These are phyloP conservation scores for Exsudoporus floridanus DNA, from an alignment of 1,284 basidiomycete genomes.

Conservation along the genomic window DNA sequence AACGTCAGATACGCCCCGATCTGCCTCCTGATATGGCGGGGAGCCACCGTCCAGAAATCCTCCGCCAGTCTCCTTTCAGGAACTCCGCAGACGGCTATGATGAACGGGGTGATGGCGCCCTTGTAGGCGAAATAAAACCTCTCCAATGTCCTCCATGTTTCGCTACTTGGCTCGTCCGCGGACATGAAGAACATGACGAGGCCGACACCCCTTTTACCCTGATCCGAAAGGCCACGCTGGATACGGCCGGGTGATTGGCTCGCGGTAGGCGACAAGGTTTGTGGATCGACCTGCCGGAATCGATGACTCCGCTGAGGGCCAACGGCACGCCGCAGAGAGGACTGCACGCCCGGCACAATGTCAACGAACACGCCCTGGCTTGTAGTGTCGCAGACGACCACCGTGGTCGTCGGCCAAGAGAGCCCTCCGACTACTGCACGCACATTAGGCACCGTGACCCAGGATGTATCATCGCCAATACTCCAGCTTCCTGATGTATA, in stretches of 20 bases:
- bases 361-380: slow-evolving; percentile 5
- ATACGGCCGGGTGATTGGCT: slow-evolving; percentile 2
- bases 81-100: slow-evolving; percentile 22
- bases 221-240: neutral
- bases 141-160: slow-evolving; percentile 18
- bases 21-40: slow-evolving; percentile 10
- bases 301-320: slow-evolving; percentile 9
- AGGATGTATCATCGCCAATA: slow-evolving; percentile 12
- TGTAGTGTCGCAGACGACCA: slow-evolving; percentile 23
- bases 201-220: slow-evolving; percentile 2
- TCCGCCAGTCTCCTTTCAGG: slow-evolving; percentile 13
- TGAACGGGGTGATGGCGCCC: slow-evolving; percentile 18
- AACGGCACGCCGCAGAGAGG: slow-evolving; percentile 2
- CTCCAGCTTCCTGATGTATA: slow-evolving; percentile 15
- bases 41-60: slow-evolving; percentile 20
- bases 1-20: slow-evolving; percentile 15
- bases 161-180: neutral
- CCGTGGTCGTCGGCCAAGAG: slow-evolving; percentile 25
- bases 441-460: slow-evolving; percentile 21
- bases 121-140: slow-evolving; percentile 18
- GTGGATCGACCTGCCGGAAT: slow-evolving; percentile 23
- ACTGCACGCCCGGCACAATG: slow-evolving; percentile 11
- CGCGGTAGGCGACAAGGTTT: neutral
- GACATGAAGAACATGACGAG: slow-evolving; percentile 21
- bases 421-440: slow-evolving; percentile 21